Conservation (phyloP, 2,329 filamentous ascomycete genomes). For the Botrytis tulipae region DNA sequence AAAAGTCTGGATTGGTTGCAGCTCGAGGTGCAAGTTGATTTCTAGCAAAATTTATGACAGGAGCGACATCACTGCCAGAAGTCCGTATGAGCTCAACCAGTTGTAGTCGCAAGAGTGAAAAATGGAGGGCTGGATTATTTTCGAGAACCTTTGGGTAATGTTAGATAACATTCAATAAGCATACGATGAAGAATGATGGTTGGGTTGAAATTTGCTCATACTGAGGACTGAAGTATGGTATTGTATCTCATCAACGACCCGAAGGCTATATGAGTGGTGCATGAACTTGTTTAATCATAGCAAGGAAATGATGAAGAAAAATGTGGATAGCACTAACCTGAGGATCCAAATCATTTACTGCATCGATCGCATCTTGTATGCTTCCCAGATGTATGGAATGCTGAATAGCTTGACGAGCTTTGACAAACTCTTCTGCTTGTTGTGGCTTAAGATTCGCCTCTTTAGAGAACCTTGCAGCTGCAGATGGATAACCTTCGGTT, state of each 20-base stretch:
- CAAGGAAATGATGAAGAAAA: constrained; percentile 40
- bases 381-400: constrained; percentile 82
- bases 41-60: constrained; percentile 81
- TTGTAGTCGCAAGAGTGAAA: constrained; percentile 84
- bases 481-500: constrained; percentile 89
- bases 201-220: constrained; percentile 60
- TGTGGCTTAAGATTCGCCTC: constrained; percentile 84
- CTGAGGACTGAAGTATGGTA: constrained; percentile 76
- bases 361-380: constrained; percentile 80
- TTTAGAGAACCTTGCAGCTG: constrained; percentile 87
- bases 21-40: constrained; percentile 84
- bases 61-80: constrained; percentile 67
- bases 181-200: constrained; percentile 17
- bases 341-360: constrained; percentile 85
- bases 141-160: constrained; percentile 66
- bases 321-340: constrained; percentile 63
- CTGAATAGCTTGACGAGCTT: constrained; percentile 77
- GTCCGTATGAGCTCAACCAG: constrained; percentile 87
- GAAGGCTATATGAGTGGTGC: constrained; percentile 98
- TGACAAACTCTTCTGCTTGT: constrained; percentile 70
- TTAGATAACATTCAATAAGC: constrained; percentile 23
- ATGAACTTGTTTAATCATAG: constrained; percentile 96
- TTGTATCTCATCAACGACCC: constrained; percentile 86
- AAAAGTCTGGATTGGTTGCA: constrained; percentile 74
- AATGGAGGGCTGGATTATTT: constrained; percentile 77